Base-by-base conservation (phyloP, 169 alveolate species). In the Cryptosporidium sp. region DNA sequence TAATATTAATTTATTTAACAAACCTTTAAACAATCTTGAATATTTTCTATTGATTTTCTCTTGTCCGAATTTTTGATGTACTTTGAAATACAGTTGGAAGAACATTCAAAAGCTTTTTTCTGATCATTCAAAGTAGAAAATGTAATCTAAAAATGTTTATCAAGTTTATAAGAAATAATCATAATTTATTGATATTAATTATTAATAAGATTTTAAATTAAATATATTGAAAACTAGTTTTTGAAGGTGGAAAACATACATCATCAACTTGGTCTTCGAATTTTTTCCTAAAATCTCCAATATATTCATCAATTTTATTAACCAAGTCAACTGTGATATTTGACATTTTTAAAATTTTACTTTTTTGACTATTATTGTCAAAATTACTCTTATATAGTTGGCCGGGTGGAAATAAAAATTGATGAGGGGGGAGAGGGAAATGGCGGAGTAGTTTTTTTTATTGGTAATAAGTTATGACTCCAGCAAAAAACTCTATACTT, bases 71-170 rank as follows among this genome's bases (percentile, higher is more conserved):
- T 33, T n/a, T 65, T 65, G 0, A 65, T 16, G 18, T 33, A 65
- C 26, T n/a, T 65, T 70, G 59, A 21, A 26, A 70, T 70, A 70
- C 84, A 70, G 6, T 23, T 18, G 4, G 84, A 41, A 23, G 39
- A 70, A 16, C 84, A 70, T 9, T 70, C 65, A n/a, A 70, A 70
- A 21, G 84, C 84, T 43, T 70, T 70, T 70, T 70, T 70, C n/a
- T 70, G 84, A 14, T 45, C 65, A 39, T 45, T 70, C 14, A 70
- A 41, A 39, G 65, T 45, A n/a, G 59, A 45, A 1, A 70, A 41
- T 3, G 84, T 48, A 14, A 70, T 70, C 84, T 70, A 35, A 18
- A 33, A 68, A 37, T 3, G 6, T 48, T 48, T 14, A 3, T 2
- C 5, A 16, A 48, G 3, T 14, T 48, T 48, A 14, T 14, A 14